These are phyloP conservation scores for Berberis thunbergii DNA, from an alignment of 164 flowering plant genomes.

Conservation along the genomic window DNA sequence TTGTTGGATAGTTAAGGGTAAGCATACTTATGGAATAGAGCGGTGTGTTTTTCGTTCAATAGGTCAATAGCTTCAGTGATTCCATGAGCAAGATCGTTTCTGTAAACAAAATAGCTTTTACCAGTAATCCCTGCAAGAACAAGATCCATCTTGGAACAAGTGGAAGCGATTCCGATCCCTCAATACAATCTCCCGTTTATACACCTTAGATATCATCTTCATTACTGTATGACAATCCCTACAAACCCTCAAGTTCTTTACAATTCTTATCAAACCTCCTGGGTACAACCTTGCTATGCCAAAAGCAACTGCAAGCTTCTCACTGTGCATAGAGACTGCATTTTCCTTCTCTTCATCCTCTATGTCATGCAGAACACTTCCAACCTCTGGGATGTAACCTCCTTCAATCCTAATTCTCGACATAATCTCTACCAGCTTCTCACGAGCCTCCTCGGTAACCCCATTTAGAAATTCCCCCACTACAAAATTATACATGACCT, in stretches of 20 bases:
- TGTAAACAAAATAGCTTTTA: slow-evolving; percentile 2
- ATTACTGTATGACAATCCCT: slow-evolving; percentile 60
- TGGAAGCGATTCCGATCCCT: slow-evolving; percentile 72
- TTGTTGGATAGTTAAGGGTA: too few relatives aligned
- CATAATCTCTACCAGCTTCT: slow-evolving; percentile 51
- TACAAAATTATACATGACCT: slow-evolving; percentile 42
- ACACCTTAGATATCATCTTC: slow-evolving; percentile 54
- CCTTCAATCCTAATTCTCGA: slow-evolving; percentile 33
- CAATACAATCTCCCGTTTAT: slow-evolving; percentile 41
- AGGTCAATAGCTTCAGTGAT: too few relatives aligned
- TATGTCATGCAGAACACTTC: slow-evolving; percentile 56
- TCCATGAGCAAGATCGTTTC: too few relatives aligned
- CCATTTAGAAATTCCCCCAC: slow-evolving; percentile 33
- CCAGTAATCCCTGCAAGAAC: slow-evolving; percentile 73
- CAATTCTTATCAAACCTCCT: slow-evolving; percentile 40
- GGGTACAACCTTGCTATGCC: slow-evolving; percentile 38
- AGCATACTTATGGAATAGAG: too few relatives aligned
- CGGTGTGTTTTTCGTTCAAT: too few relatives aligned
- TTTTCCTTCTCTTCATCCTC: slow-evolving; percentile 71
- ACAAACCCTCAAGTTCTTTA: slow-evolving; percentile 67
- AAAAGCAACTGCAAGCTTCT: slow-evolving; percentile 73
- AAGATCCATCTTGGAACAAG: slow-evolving; percentile 41
- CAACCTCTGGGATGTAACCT: slow-evolving; percentile 44
- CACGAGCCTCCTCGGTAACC: slow-evolving; percentile 32
- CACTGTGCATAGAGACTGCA: slow-evolving; percentile 51